Evolutionary conservation across 1,139 yeast species (phyloP), one percentile per base, ranked within the genome.

Genomic region (Scheffersomyces titani): DNA sequence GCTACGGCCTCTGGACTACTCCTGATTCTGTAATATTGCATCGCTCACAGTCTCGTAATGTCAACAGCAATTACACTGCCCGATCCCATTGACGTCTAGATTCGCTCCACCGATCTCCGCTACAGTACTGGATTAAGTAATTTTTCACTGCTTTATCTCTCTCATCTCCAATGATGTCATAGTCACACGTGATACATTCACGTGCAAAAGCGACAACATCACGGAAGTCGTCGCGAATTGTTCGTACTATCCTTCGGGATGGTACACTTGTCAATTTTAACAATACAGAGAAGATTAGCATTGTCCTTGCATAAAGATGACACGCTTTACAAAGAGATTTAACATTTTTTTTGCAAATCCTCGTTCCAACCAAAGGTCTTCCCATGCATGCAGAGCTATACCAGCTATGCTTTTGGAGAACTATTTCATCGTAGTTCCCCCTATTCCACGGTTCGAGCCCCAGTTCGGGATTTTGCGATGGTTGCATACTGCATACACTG

Each of bases 261-360:
- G 70, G 82, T 76, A 77, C 83, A 78, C 76, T 79, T 78, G 83
- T 80, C 83, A 80, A 80, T 74, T 78, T 77, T 79, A 89, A 89
- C 93, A 89, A 89, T 90, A 90, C 96, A 90, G 96, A 90, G 96
- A 90, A 89, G 96, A 90, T 90, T 88, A 90, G 96, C 96, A 90
- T 90, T 92, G 96, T 92, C 96, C 96, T 92, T 90, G 96, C 96
- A 90, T 90, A 90, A 90, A 92, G 96, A 89, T 89, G 96, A 89
- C 96, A 89, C 94, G 94, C 96, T 88, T 85, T 89, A 87, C 92
- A 89, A 89, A 89, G 96, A 90, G 96, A 89, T 90, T 89, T 87
- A 84, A 78, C 82, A 80, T 82, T 86, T 88, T 89, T 89, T 89
- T 77, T 61, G 51, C 24, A 44, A 44, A 24, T 13, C 45, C 9